phyloP scores from a whole-genome alignment of 208 protist species.

The Leishmania arabica region DNA sequence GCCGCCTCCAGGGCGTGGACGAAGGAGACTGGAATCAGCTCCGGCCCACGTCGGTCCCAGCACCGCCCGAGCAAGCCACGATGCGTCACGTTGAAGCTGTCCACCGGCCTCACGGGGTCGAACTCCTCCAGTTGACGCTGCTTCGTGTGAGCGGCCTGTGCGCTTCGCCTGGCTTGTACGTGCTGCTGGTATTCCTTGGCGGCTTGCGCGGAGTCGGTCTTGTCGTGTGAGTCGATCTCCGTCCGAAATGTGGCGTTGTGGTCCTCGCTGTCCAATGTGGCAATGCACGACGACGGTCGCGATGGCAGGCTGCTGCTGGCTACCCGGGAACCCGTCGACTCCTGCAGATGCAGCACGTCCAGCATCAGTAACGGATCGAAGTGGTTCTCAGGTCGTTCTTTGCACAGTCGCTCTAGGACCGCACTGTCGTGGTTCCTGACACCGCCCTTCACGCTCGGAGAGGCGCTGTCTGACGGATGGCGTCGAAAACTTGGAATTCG shows the following conservation, averaged over 20 bases:
- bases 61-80: slow-evolving; percentile 69
- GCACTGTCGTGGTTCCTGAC: neutral
- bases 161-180: slow-evolving; percentile 40
- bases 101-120: slow-evolving; percentile 54
- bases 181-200: slow-evolving; percentile 58
- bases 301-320: neutral
- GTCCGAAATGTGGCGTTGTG: slow-evolving; percentile 27
- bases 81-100: slow-evolving; percentile 79
- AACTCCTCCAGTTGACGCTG: slow-evolving; percentile 48
- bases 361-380: slow-evolving; percentile 39
- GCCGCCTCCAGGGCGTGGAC: slow-evolving; percentile 33
- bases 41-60: slow-evolving; percentile 61
- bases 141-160: slow-evolving; percentile 31
- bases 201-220: slow-evolving; percentile 50
- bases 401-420: neutral
- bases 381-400: slow-evolving; percentile 22
- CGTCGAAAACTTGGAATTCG: neutral
- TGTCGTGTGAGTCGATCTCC: slow-evolving; percentile 28
- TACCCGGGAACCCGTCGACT: too few relatives aligned
- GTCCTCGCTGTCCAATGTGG: slow-evolving; percentile 7
- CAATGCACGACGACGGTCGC: slow-evolving; percentile 1
- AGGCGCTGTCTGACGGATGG: neutral
- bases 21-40: slow-evolving; percentile 48
- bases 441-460: neutral
- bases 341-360: neutral